Conservation (phyloP, 2,329 filamentous ascomycete genomes). For the Monosporascus sp. region DNA sequence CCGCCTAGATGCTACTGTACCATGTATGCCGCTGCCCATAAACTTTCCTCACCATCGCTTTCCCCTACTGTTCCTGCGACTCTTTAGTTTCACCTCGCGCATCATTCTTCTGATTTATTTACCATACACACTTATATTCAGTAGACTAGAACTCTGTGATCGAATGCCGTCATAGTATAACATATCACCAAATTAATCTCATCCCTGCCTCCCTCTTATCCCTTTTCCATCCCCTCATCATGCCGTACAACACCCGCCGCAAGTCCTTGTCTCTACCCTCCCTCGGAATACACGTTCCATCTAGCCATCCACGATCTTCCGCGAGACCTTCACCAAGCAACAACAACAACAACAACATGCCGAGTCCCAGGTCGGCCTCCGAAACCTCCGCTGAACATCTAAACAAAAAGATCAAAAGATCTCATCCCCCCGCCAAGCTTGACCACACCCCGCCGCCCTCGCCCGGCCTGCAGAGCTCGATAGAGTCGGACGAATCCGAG, state of each 20-base stretch:
- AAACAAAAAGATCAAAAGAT: conserved; percentile 71
- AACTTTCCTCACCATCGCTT: too few species aligned
- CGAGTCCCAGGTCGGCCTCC: conserved; percentile 22
- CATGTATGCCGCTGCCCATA: too few species aligned
- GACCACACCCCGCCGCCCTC: conserved; percentile 79
- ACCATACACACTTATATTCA: too few species aligned
- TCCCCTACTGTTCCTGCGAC: not conserved
- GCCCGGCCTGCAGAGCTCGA: conserved; percentile 44
- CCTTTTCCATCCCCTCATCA: conserved; percentile 31
- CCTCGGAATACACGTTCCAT: conserved; percentile 81
- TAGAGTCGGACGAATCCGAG: conserved; percentile 35
- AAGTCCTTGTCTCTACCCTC: conserved; percentile 92
- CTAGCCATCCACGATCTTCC: conserved; percentile 46
- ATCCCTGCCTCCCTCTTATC: not conserved
- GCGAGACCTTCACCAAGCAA: conserved; percentile 28
- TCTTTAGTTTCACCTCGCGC: not conserved
- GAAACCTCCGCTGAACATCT: conserved; percentile 31
- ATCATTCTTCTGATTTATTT: too few species aligned
- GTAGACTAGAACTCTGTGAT: too few species aligned
- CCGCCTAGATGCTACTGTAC: too few species aligned
- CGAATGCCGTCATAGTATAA: too few species aligned
- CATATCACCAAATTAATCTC: too few species aligned
- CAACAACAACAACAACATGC: conserved; percentile 18
- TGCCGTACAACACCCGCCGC: conserved; percentile 95
- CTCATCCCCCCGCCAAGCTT: conserved; percentile 53